These are phyloP conservation scores for Fraxinus greggii DNA, from an alignment of 305 asterid species.

Conservation along the genomic window DNA sequence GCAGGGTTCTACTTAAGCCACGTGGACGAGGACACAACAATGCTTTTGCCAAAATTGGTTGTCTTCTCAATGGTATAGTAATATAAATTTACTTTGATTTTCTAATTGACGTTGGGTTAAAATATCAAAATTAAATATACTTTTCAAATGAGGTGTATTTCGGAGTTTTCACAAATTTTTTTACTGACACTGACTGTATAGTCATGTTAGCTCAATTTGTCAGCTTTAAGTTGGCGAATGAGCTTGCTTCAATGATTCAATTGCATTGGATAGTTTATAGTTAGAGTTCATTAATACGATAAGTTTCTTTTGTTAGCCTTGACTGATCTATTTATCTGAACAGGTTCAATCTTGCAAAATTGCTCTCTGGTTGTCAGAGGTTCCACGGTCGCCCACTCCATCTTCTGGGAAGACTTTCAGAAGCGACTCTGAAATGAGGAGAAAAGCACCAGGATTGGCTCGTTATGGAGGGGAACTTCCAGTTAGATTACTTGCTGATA, in stretches of 20 bases:
- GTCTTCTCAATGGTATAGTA: neutral
- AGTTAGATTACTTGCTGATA: conserved; percentile 82
- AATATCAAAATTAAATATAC: neutral
- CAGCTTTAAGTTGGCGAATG: neutral
- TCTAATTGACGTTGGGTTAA: neutral
- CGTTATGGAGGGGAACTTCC: conserved; percentile 72
- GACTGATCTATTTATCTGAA: conserved; percentile 20
- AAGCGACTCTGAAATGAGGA: conserved; percentile 56
- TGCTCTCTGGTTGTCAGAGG: conserved; percentile 71
- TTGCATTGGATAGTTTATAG: neutral
- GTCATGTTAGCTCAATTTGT: neutral
- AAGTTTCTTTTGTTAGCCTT: neutral
- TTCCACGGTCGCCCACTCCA: conserved; percentile 87
- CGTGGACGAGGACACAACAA: neutral
- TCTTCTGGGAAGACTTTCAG: conserved; percentile 61
- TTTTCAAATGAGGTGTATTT: neutral
- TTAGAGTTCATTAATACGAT: neutral
- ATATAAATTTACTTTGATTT: too few relatives aligned
- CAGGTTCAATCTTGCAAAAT: conserved; percentile 79
- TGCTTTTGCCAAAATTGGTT: neutral
- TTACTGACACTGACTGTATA: neutral
- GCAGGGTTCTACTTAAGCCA: neutral
- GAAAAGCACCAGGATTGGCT: conserved; percentile 48
- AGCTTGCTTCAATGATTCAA: neutral
- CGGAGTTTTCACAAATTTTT: neutral